phyloP scores from a whole-genome alignment of 2,329 filamentous ascomycete species.

The Pseudogymnoascus sp. region DNA sequence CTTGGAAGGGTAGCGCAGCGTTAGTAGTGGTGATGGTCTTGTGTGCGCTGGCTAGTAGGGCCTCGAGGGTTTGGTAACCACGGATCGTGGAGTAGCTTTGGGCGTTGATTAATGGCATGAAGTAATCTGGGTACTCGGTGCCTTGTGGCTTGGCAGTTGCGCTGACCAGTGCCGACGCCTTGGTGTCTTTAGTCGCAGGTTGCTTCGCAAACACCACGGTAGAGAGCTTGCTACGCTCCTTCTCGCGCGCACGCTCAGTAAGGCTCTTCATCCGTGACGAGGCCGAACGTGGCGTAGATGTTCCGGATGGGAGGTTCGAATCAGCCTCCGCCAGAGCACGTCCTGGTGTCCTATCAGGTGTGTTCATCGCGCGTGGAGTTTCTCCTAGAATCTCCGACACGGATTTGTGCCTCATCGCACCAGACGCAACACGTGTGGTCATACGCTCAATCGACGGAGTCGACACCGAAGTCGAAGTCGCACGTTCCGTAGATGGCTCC shows the following conservation, averaged over 20 bases:
- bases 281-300: constrained; percentile 38
- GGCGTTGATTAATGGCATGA: constrained; percentile 53
- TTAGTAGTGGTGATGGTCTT: constrained; percentile 87
- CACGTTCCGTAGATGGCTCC: constrained; percentile 18
- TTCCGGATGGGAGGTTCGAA: constrained; percentile 25
- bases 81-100: constrained; percentile 48
- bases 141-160: constrained; percentile 12
- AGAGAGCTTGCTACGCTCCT: constrained; percentile 58
- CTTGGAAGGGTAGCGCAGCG: constrained; percentile 72
- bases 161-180: constrained; percentile 17
- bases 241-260: constrained; percentile 38
- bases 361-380: constrained; percentile 33
- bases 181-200: constrained; percentile 40
- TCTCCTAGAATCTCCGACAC: constrained; percentile 64
- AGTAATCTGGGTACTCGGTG: constrained; percentile 47
- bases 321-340: constrained; percentile 13
- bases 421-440: constrained; percentile 62
- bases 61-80: constrained; percentile 57
- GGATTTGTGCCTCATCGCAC: constrained; percentile 62
- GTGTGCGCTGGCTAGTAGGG: constrained; percentile 71
- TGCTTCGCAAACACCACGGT: constrained; percentile 74
- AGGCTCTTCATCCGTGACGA: constrained; percentile 25
- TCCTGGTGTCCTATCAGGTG: constrained; percentile 13
- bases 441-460: constrained; percentile 44
- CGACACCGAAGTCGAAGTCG: constrained; percentile 22